Evolutionary conservation across 108 stramenopile genomes (phyloP).

Genomic region (Cyclotella baltica): DNA sequence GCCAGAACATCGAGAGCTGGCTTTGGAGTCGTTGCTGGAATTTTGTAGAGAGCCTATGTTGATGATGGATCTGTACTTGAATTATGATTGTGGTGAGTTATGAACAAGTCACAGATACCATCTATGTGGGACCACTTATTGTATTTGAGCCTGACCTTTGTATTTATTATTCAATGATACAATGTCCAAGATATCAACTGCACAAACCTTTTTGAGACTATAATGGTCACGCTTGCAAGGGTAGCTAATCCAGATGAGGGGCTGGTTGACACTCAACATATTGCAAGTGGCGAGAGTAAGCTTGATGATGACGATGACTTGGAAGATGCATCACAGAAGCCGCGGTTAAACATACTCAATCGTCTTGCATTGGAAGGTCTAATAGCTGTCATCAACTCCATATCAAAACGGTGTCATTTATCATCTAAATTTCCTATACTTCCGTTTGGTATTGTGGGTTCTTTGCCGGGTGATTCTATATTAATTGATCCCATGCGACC

Average conservation of each 20-base stretch:
- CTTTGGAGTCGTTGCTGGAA: conserved; percentile 92
- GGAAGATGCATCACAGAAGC: conserved; percentile 31
- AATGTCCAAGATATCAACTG: conserved; percentile 79
- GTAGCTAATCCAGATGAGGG: conserved; percentile 53
- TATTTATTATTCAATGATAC: neutral
- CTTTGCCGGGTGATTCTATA: neutral
- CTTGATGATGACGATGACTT: conserved; percentile 17
- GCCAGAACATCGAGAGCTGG: conserved; percentile 92
- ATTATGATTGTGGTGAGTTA: conserved; percentile 94
- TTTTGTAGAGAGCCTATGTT: conserved; percentile 93
- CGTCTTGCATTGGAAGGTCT: conserved; percentile 88
- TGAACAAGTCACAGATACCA: too few relatives aligned
- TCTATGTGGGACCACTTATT: too few relatives aligned
- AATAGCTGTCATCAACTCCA: conserved; percentile 89
- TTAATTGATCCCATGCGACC: neutral
- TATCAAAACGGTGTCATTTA: conserved; percentile 64
- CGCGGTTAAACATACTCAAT: conserved; percentile 77
- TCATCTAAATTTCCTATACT: conserved; percentile 9
- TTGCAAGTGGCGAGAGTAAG: conserved; percentile 13
- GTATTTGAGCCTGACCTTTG: neutral
- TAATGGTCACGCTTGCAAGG: conserved; percentile 74
- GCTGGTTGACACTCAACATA: neutral
- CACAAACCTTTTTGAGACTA: conserved; percentile 93
- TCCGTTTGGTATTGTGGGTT: neutral
- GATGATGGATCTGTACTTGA: conserved; percentile 95